A percentile compares a stretch with the other conserved stretches of the same genome.
phyloP scores from a whole-genome alignment of 371 early-diverging fungal genomes.

The Phascolomyces articulosus region DNA sequence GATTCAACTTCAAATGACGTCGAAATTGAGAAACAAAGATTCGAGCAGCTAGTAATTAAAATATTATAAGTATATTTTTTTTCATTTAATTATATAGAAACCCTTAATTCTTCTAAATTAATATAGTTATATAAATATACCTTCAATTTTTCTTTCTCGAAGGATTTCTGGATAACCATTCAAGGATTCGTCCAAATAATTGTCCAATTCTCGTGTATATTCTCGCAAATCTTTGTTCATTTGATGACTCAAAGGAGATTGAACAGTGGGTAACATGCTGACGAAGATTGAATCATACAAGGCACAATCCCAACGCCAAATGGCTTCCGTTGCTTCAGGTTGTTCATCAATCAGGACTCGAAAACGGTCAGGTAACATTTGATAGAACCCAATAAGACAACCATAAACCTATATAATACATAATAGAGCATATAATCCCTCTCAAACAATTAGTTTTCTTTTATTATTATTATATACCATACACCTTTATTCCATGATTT shows the following conservation, averaged over 20 bases:
- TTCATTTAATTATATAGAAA: too few species aligned
- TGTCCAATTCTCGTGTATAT: slow-evolving; percentile 44
- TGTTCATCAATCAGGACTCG: slow-evolving; percentile 19
- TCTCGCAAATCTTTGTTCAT: slow-evolving; percentile 36
- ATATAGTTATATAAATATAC: slow-evolving; percentile 12
- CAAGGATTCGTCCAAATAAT: slow-evolving; percentile 30
- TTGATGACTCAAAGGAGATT: slow-evolving; percentile 31
- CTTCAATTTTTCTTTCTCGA: slow-evolving; percentile 32
- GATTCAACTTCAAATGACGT: slow-evolving; percentile 56
- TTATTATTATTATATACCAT: too few species aligned
- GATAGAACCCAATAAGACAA: slow-evolving; percentile 25
- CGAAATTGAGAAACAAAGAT: slow-evolving; percentile 56
- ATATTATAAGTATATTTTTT: background rate
- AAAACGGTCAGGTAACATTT: slow-evolving; percentile 22
- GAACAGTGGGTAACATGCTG: slow-evolving; percentile 37
- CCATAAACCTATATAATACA: slow-evolving; percentile 5
- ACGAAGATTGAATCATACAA: slow-evolving; percentile 58
- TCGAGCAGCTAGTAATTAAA: slow-evolving; percentile 41
- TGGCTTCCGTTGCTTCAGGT: slow-evolving; percentile 41
- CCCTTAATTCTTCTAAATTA: too few species aligned
- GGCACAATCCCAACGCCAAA: slow-evolving; percentile 60
- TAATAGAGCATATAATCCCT: too few species aligned
- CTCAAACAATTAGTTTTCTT: too few species aligned
- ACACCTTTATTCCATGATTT: too few species aligned
- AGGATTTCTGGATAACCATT: slow-evolving; percentile 34